phyloP scores from a whole-genome alignment of 345 rosid species.

The Populus simonii region DNA sequence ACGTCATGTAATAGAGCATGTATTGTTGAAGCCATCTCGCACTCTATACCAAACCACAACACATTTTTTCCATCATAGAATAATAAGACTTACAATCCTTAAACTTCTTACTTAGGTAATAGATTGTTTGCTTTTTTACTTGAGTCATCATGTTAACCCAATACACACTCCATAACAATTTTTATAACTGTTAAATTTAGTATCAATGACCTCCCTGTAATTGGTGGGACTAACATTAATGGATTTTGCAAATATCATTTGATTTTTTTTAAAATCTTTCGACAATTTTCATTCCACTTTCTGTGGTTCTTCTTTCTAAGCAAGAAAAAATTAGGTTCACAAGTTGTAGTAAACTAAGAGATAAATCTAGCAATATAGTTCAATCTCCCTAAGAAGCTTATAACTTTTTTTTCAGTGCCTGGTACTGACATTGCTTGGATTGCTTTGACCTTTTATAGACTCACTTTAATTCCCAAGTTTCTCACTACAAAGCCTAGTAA shows the following conservation, averaged over 20 bases:
- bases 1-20: not conserved
- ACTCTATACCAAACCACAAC: not conserved
- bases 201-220: accelerated
- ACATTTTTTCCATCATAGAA: not conserved
- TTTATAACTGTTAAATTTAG: not conserved
- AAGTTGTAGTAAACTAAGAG: not conserved
- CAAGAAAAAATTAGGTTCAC: not conserved
- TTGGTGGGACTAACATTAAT: not conserved
- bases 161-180: not conserved
- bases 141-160: not conserved
- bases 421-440: not conserved
- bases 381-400: not conserved
- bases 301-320: not conserved
- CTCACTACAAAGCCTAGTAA: not conserved
- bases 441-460: not conserved
- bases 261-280: not conserved
- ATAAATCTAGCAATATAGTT: not conserved
- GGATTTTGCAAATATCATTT: not conserved
- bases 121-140: not conserved
- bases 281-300: not conserved
- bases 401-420: not conserved
- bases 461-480: not conserved
- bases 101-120: not conserved
- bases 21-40: not conserved
- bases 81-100: not conserved